Evolutionary conservation across 2,329 filamentous ascomycete species (phyloP), one percentile per base, ranked within the genome.

Genomic region (Leptographium galeiforme): DNA sequence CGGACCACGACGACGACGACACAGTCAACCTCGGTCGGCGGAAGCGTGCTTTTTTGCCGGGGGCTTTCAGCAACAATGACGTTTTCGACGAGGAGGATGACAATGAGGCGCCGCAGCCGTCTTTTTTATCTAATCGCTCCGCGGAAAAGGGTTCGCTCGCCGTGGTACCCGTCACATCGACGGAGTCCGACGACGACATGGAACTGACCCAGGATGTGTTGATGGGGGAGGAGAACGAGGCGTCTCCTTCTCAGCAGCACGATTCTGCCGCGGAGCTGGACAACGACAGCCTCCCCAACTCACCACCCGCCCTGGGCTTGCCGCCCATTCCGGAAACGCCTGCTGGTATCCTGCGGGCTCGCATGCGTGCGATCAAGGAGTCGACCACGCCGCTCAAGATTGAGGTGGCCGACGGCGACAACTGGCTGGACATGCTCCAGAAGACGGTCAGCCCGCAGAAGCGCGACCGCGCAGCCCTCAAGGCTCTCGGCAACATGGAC

Each of bases 71-170:
- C 40, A 75, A 80, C 53, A 75, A 78, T 34, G 73, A 73, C 39
- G 62, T 74, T 46, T 75, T 76, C 58, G 74, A 78, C 53, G 78
- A 82, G 54, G 78, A 82, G 53, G 78, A 82, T 53, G 78, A 78
- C 53, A 68, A 78, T 54, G 68, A 71, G 56, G 69, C 67, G 57
- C 68, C 63, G 51, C 67, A 69, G 61, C 75, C 81, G 79, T 87
- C 87, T 90, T 91, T 93, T 91, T 90, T 90, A 87, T 87, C 84
- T 80, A 78, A 84, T 75, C 83, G 86, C 83, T 90, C 85, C 82
- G 85, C 83, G 82, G 86, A 84, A 85, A 83, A 70, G 75, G 77
- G 72, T 50, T 81, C 77, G 69, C 77, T 76, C 62, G 73, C 77
- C 60, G 71, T 77, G 67, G 72, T 79, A 67, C 70, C 73, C 70